Evolutionary conservation across 371 early-diverging fungal genomes (phyloP), one percentile per base, ranked within the genome.

Genomic region (Entomophthora muscae): DNA sequence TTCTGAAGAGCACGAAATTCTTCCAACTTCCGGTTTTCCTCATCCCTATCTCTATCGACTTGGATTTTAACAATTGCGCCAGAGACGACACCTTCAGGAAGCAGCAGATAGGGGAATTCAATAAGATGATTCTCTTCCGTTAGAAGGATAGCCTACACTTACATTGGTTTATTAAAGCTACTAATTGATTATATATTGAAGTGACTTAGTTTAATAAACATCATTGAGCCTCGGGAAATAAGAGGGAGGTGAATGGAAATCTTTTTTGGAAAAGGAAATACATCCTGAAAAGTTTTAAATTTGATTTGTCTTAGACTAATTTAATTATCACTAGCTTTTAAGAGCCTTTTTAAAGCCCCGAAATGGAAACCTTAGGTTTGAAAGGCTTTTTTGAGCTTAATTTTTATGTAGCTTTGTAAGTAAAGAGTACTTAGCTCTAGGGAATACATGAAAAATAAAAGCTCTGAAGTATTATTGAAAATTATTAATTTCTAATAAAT

Each of bases 61-160:
- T 91, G 80, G 68, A 97, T 83, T 72, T 90, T 94, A 66, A 97
- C 90, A 64, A 97, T 88, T 29, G 91, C 91, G 26, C 98, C 98
- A 2, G 93, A 85, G 21, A 83, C 74, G 26, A 95, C 92, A 32
- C 92, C 93, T 64, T 84, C 85, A 21, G 98, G 98, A 53, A 97
- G 78, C n/a, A 97, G 83, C 17, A 93, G 78, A 0, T 95, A 88
- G 1, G 98, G 98, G 68, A 97, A 95, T 71, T 97, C 98, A 66
- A 97, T 92, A 28, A 95, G 81, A 75, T 97, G 98, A 79, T 97
- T 92, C 72, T 95, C 93, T 67, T 84, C 86, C 28, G 91, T 89
- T 57, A 97, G 74, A 53, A 97, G 80, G 69, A 93, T 88, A 56
- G 93, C 94, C 85, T 88, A 71, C 29, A 23, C 55, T 57, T n/a